Conservation (phyloP, 129 eudicot genomes). For the Heracleum sosnowskyi region DNA sequence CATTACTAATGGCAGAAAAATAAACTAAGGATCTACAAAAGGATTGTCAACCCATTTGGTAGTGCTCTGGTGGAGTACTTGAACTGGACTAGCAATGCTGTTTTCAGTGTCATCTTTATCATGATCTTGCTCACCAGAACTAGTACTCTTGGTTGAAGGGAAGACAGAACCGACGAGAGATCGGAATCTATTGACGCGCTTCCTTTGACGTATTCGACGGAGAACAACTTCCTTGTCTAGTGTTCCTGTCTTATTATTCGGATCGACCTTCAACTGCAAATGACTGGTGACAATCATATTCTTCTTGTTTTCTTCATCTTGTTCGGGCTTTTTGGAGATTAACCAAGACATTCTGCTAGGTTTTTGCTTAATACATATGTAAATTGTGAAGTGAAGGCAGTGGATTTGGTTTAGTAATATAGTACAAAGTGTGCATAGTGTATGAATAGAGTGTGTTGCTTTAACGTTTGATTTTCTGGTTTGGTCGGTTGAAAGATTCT, state of each 20-base stretch:
- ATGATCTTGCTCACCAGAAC: neutral
- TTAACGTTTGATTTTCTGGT: neutral
- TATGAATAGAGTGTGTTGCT: neutral
- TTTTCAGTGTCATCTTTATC: constrained; percentile 9
- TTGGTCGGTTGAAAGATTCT: constrained; percentile 10
- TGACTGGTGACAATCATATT: constrained; percentile 21
- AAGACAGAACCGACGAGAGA: constrained; percentile 31
- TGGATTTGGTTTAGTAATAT: no score
- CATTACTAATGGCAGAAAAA: neutral
- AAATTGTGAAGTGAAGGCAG: no score
- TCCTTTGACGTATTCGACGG: constrained; percentile 60
- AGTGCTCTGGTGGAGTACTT: neutral
- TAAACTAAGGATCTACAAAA: constrained; percentile 45
- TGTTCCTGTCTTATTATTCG: constrained; percentile 12
- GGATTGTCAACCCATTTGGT: constrained; percentile 56
- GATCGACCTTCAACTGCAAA: constrained; percentile 32
- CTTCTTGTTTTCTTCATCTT: neutral
- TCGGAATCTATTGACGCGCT: constrained; percentile 37
- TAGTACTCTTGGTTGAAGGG: constrained; percentile 11
- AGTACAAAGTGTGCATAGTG: neutral
- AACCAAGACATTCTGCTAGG: constrained; percentile 14
- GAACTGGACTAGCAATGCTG: neutral
- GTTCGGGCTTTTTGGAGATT: constrained; percentile 20
- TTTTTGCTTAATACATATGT: neutral
- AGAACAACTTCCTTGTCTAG: constrained; percentile 53